A percentile compares a stretch with the other conserved stretches of the same genome.
phyloP scores from a whole-genome alignment of 75 land plant genomes.

The Cunninghamia lanceolata region DNA sequence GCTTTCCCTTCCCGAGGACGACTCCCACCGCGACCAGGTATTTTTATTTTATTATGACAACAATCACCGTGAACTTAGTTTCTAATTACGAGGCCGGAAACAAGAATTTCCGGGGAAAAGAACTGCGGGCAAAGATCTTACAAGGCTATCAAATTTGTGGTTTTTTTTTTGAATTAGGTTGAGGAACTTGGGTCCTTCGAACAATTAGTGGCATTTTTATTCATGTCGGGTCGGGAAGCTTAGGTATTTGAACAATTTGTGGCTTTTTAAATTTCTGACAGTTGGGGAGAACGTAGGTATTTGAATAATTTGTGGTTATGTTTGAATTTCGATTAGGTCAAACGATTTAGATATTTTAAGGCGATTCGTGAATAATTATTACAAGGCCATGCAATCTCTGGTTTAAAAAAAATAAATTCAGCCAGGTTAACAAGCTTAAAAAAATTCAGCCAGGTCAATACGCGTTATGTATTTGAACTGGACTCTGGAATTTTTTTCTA shows the following conservation, averaged over 20 bases:
- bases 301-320: too few relatives aligned
- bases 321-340: too few relatives aligned
- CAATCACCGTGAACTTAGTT: not conserved
- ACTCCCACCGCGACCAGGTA: slow-evolving; percentile 47
- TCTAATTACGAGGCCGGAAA: not conserved
- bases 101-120: not conserved
- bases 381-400: too few relatives aligned
- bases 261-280: not conserved
- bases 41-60: not conserved
- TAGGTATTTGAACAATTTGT: not conserved
- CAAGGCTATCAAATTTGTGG: not conserved
- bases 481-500: too few relatives aligned
- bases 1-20: slow-evolving; percentile 33
- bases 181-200: not conserved
- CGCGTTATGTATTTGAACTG: too few relatives aligned
- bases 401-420: too few relatives aligned
- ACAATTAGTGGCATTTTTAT: not conserved
- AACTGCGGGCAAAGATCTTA: not conserved
- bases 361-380: too few relatives aligned
- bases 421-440: too few relatives aligned
- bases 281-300: too few relatives aligned
- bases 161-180: not conserved
- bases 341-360: too few relatives aligned
- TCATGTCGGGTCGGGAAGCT: not conserved
- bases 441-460: too few relatives aligned